Evolutionary conservation across 345 rosid species (phyloP).

Genomic region (Aethionema arabicum): DNA sequence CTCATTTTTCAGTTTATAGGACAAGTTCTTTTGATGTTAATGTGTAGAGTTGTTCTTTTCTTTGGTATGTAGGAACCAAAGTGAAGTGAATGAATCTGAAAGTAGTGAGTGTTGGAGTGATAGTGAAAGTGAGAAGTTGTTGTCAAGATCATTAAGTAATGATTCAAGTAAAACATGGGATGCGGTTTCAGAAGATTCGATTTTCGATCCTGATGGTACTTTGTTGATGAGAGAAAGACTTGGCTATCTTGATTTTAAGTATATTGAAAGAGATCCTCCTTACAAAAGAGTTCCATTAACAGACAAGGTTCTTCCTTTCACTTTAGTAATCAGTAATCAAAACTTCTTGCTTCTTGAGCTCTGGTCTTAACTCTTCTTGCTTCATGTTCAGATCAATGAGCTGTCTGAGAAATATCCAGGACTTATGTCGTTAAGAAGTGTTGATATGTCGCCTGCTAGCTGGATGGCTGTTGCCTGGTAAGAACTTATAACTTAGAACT

Average conservation of each 20-base stretch:
- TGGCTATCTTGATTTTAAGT: constrained; percentile 58
- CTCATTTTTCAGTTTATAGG: neutral
- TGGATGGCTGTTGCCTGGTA: constrained; percentile 97
- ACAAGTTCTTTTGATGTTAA: neutral
- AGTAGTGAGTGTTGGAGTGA: constrained; percentile 68
- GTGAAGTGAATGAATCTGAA: constrained; percentile 46
- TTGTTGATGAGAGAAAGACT: constrained; percentile 50
- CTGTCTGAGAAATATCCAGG: constrained; percentile 49
- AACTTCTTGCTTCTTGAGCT: neutral
- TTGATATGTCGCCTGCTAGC: constrained; percentile 86
- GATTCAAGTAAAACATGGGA: constrained; percentile 74
- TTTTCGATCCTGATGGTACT: constrained; percentile 50
- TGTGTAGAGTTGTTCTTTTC: neutral
- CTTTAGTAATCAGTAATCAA: neutral
- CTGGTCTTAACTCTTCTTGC: neutral
- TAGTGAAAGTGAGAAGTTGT: constrained; percentile 63
- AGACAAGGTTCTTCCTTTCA: constrained; percentile 51
- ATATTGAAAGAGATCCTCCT: constrained; percentile 60
- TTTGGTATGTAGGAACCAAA: constrained; percentile 37
- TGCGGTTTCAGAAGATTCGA: constrained; percentile 61
- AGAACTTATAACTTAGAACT: neutral
- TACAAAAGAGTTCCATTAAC: constrained; percentile 62
- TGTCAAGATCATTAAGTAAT: constrained; percentile 40
- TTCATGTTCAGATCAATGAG: constrained; percentile 48
- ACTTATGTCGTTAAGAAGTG: constrained; percentile 57